Base-by-base conservation (phyloP, 2,329 filamentous ascomycete species). In the Botrytis elliptica region DNA sequence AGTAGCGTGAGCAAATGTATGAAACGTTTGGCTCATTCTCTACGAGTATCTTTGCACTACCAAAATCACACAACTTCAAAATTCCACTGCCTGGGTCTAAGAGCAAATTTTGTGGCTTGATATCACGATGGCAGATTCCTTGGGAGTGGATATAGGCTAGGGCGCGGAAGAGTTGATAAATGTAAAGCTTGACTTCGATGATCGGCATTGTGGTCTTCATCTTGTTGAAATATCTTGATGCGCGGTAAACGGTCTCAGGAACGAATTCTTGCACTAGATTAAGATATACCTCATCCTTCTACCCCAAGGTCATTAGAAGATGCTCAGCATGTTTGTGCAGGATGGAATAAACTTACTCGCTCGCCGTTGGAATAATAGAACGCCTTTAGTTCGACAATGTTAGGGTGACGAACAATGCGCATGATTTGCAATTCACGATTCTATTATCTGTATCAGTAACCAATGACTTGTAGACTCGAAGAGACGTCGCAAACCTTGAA, bases 281-380 rank as follows among this genome's bases (percentile, higher is more conserved):
- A 78, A 99, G 91, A 84, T 98, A 99, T 55, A 99, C 96, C 85
- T 99, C 96, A 84, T 99, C 96, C 87, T 98, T 95, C 93, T 96
- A 79, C 65, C 64, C 74, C 40, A 74, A n/a, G 52, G 40, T 71
- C 42, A 66, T 79, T 73, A 79, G 75, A 44, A 55, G 46, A 25
- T 40, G 52, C 22, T 60, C 71, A 36, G 74, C 16, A 36, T 29
- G 64, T 60, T n/a, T 22, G 29, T 46, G 25, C 36, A 38, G 42
- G 20, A 29, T 33, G 79, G 86, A 83, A 62, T 49, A 74, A 75
- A 86, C 88, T 80, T 90, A 99, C 96, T 84, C 96, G 91, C 84
- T 99, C 96, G 82, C 96, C 96, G 82, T 98, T 99, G 79, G 95
- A 98, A 86, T 98, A 99, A 86, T 98, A 99, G 86, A 99, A 99